A percentile compares a stretch with the other conserved stretches of the same genome.
Evolutionary conservation across 805 yeast species (phyloP).

Genomic region (Kluyveromyces starmeri): DNA sequence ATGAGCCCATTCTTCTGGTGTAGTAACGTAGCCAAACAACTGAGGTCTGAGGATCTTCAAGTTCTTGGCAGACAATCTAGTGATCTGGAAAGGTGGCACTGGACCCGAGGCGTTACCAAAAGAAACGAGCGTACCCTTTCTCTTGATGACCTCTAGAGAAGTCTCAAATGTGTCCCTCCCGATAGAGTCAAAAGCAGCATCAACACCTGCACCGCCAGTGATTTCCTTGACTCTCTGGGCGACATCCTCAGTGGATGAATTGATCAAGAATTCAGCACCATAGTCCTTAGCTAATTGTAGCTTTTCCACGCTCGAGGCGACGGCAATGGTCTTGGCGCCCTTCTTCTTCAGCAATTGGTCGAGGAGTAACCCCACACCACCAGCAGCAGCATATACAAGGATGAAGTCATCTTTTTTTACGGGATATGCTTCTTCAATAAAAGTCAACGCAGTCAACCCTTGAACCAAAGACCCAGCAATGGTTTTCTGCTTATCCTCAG

Average conservation of each 20-base stretch:
- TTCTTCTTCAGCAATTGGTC: conserved; percentile 50
- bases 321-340: conserved; percentile 80
- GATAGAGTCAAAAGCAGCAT: conserved; percentile 61
- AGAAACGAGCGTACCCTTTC: conserved; percentile 67
- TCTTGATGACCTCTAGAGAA: conserved; percentile 50
- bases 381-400: conserved; percentile 89
- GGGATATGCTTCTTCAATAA: conserved; percentile 54
- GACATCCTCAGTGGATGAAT: conserved; percentile 46
- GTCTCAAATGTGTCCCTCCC: conserved; percentile 70
- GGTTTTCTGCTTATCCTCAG: conserved; percentile 42
- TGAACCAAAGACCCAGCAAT: conserved; percentile 60
- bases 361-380: conserved; percentile 78
- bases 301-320: conserved; percentile 73
- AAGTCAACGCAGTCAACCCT: conserved; percentile 73
- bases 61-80: conserved; percentile 50
- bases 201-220: conserved; percentile 61
- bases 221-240: conserved; percentile 45
- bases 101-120: conserved; percentile 85
- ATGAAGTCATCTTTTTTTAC: conserved; percentile 64
- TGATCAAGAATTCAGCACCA: conserved; percentile 73
- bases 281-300: conserved; percentile 50
- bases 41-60: conserved; percentile 58
- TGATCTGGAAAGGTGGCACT: conserved; percentile 57
- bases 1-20: conserved; percentile 47
- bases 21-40: conserved; percentile 42